These are phyloP conservation scores for Schizosaccharomyces lindneri DNA, from an alignment of 805 yeast genomes.

Conservation along the genomic window DNA sequence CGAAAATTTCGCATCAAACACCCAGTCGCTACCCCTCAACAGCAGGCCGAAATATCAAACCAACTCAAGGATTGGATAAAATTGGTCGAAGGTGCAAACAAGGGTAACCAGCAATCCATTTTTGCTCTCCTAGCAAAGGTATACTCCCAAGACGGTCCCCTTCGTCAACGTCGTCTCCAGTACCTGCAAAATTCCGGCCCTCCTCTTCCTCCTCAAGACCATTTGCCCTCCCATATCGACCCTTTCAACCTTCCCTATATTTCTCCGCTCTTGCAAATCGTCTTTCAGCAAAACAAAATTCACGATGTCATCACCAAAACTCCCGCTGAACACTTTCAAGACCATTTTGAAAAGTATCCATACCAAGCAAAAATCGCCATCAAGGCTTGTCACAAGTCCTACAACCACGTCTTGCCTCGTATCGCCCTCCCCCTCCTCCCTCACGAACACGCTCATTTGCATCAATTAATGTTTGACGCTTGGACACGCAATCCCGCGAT, in stretches of 20 bases:
- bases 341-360: not conserved
- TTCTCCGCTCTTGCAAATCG: not conserved
- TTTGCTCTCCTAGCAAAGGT: not conserved
- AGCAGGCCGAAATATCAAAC: not conserved
- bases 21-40: not conserved
- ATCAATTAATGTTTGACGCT: not conserved
- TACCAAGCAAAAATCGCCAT: not conserved
- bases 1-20: not conserved
- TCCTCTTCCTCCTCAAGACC: not conserved
- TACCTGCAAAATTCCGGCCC: not conserved
- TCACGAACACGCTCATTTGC: not conserved
- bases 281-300: not conserved
- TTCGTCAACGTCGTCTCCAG: not conserved
- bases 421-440: not conserved
- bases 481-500: not conserved
- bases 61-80: not conserved
- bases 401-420: not conserved
- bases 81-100: not conserved
- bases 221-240: too few relatives aligned
- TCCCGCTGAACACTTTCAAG: not conserved
- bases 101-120: not conserved
- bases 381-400: not conserved
- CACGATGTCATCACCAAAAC: not conserved
- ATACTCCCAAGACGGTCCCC: not conserved
- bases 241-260: not conserved